Conservation (phyloP, 495 filamentous ascomycete species). For the Lepraria neglecta region DNA sequence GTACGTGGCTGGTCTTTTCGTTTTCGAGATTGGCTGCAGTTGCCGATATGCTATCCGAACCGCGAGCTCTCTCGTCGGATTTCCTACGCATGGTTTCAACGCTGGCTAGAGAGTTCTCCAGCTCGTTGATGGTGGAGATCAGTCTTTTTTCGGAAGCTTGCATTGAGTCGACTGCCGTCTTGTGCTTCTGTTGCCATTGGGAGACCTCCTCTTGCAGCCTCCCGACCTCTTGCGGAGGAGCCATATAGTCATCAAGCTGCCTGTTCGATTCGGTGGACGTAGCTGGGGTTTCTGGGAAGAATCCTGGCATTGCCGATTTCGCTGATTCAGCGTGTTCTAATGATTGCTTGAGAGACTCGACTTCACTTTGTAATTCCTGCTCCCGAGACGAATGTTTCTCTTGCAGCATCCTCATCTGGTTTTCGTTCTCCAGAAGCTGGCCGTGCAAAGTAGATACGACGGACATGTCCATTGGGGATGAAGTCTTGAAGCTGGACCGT, state of each 20-base stretch:
- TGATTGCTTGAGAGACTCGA: constrained; percentile 58
- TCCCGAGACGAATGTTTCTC: constrained; percentile 66
- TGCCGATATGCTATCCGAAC: constrained; percentile 39
- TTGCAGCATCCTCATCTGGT: constrained; percentile 67
- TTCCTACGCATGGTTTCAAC: constrained; percentile 46
- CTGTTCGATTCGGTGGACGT: constrained; percentile 28
- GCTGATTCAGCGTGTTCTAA: constrained; percentile 37
- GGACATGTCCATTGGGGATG: constrained; percentile 85
- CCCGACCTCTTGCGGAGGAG: constrained; percentile 57
- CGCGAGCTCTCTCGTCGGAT: constrained; percentile 34
- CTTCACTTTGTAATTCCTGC: constrained; percentile 60
- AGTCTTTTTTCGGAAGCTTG: constrained; percentile 68
- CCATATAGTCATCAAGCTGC: constrained; percentile 35
- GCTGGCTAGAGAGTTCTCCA: constrained; percentile 52
- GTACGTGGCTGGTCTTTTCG: constrained; percentile 55
- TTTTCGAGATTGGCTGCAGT: constrained; percentile 43
- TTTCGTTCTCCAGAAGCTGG: constrained; percentile 79
- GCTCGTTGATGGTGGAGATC: constrained; percentile 59
- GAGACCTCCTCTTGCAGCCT: constrained; percentile 70
- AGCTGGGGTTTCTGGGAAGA: constrained; percentile 33
- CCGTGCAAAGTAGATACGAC: constrained; percentile 82
- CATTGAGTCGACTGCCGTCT: constrained; percentile 61
- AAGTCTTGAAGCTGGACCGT: constrained; percentile 74
- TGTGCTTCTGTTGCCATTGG: constrained; percentile 70
- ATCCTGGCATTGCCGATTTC: constrained; percentile 34